Base-by-base conservation (phyloP, 2,329 filamentous ascomycete species). In the Aspergillus bombycis region DNA sequence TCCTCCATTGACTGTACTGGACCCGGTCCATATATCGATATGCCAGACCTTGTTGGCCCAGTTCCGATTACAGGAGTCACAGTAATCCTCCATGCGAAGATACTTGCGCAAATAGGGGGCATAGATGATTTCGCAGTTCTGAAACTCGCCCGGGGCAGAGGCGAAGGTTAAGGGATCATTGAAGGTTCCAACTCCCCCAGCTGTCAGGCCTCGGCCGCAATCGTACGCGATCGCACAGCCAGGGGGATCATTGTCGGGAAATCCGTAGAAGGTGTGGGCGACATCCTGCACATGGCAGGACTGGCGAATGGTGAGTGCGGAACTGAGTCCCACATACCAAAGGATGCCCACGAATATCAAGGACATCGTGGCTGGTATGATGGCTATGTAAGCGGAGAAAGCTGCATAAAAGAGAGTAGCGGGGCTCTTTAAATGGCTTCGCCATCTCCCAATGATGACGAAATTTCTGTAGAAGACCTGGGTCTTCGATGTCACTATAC, bases 41-140 rank as follows among this genome's bases (percentile, higher is more conserved):
- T 79, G 76, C 48, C 67, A 67, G 16, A 70, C 61, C 16, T 69
- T 61, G 12, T 50, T 62, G 10, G 58, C 54, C 71, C 72, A 78
- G 43, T 77, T 66, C 26, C 23, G 61, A 52, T 58, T 62, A 67
- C 77, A 80, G 53, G 75, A 65, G 4, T 62, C 71, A 62, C 77
- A 80, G 36, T 64, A 69, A 57, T 79, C 78, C 64, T 80, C 74
- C 45, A 73, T 71, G 4, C 75, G 72, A 6, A 81, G 69, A 63
- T 83, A 83, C 68, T 84, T 83, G 59, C 74, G 74, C 34, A 81
- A 63, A 62, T 80, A 81, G 0, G 80, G 80, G n/a, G 74, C 67
- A 62, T 82, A 84, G 48, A 83, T 72, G 62, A 82, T 71, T 64
- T 83, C 81, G 72, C 82, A 83, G 26, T 68, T 58, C 0, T 71